phyloP scores from a whole-genome alignment of 495 filamentous ascomycete genomes.

The Immersiella caudata region DNA sequence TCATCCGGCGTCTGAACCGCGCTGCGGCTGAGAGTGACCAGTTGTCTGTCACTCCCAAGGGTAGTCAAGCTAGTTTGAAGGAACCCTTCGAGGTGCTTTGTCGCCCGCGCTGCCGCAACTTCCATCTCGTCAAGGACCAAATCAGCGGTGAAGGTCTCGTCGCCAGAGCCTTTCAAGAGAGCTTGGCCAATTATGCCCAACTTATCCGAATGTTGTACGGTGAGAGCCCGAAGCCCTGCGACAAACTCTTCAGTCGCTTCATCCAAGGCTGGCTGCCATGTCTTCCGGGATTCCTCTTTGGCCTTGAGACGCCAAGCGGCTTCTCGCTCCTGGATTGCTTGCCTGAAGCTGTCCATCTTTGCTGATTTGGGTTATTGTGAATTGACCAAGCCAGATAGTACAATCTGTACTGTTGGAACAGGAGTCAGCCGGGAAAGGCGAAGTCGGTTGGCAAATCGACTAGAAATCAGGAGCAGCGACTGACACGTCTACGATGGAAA shows the following conservation, averaged over 20 bases:
- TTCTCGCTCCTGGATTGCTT: neutral
- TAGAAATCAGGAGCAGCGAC: too few relatives aligned
- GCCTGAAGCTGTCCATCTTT: neutral
- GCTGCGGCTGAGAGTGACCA: neutral
- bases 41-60: neutral
- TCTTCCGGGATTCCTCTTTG: neutral
- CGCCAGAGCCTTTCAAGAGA: neutral
- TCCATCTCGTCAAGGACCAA: neutral
- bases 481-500: too few relatives aligned
- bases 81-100: neutral
- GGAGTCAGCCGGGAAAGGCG: too few relatives aligned
- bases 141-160: neutral
- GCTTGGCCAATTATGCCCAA: neutral
- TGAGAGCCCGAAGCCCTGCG: neutral
- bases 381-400: too few relatives aligned
- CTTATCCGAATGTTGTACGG: neutral
- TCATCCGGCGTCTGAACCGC: too few relatives aligned
- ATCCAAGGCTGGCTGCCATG: neutral
- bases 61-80: neutral
- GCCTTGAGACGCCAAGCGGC: neutral
- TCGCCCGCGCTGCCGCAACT: neutral
- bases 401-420: too few relatives aligned
- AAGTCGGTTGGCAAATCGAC: too few relatives aligned
- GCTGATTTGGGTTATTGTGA: too few relatives aligned
- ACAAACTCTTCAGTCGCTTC: neutral